phyloP scores from a whole-genome alignment of 495 filamentous ascomycete genomes.

The Trichoderma asperelloides region DNA sequence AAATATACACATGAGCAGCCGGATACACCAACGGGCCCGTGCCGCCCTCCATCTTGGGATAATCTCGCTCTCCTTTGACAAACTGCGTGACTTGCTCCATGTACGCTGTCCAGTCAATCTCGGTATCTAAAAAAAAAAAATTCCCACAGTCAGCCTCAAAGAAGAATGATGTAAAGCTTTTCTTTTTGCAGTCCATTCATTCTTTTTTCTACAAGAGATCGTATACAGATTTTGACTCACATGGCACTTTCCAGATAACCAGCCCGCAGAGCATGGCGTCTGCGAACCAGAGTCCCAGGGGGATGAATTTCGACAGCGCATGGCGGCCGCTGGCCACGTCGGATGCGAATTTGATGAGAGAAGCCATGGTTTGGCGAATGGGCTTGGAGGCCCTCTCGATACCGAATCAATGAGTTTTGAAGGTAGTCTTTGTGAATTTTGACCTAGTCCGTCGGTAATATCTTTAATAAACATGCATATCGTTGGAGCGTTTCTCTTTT shows the following conservation, averaged over 20 bases:
- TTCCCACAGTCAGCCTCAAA: conserved; percentile 10
- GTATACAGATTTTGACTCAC: conserved; percentile 40
- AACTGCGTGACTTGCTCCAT: conserved; percentile 87
- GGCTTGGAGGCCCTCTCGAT: no score
- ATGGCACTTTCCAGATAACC: conserved; percentile 79
- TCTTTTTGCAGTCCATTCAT: background rate
- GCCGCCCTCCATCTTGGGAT: conserved; percentile 72
- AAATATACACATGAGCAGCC: conserved; percentile 86
- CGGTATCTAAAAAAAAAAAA: conserved; percentile 60
- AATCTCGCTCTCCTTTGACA: conserved; percentile 77
- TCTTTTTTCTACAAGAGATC: background rate
- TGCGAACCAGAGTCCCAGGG: conserved; percentile 57
- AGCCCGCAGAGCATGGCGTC: conserved; percentile 66
- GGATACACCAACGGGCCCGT: conserved; percentile 94
- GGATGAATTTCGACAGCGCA: conserved; percentile 29
- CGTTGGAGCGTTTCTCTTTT: no score
- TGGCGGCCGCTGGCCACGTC: conserved; percentile 35
- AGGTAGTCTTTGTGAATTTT: no score
- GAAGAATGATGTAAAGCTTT: background rate
- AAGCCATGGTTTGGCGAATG: background rate
- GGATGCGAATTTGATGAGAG: conserved; percentile 16
- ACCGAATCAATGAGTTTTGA: no score
- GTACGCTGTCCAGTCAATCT: conserved; percentile 96
- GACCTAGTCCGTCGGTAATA: no score
- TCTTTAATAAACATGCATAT: no score